Evolutionary conservation across 2,329 filamentous ascomycete species (phyloP).

Genomic region (Colletotrichum tabaci): DNA sequence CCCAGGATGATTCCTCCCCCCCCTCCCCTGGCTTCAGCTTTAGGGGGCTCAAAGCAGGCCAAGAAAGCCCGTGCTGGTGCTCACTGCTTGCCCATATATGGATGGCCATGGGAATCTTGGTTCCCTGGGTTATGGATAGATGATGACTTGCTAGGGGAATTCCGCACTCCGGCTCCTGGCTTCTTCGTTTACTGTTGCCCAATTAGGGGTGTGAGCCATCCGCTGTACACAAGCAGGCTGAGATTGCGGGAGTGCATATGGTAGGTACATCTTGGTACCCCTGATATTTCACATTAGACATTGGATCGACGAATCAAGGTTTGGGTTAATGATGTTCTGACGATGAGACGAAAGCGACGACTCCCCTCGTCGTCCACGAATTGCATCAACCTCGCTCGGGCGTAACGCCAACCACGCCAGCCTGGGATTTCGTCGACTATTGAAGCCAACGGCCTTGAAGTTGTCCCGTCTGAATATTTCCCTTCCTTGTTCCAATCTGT

Average conservation of each 20-base stretch:
- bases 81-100: background rate
- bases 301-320: background rate
- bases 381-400: conserved; percentile 23
- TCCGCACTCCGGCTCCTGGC: background rate
- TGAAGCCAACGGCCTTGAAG: conserved; percentile 8
- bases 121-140: background rate
- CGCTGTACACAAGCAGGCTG: background rate
- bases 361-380: background rate
- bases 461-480: background rate
- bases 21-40: background rate
- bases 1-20: background rate
- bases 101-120: background rate
- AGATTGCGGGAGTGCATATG: too few relatives aligned
- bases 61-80: background rate
- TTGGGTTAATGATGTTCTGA: background rate
- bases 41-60: background rate
- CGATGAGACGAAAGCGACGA: background rate
- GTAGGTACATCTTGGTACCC: background rate
- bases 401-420: conserved; percentile 34
- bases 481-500: conserved; percentile 9
- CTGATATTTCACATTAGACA: background rate
- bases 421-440: conserved; percentile 1
- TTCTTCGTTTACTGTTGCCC: background rate
- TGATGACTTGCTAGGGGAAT: background rate
- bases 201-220: background rate